Conservation (phyloP, 345 rosid genomes). For the Carallia brachiata region DNA sequence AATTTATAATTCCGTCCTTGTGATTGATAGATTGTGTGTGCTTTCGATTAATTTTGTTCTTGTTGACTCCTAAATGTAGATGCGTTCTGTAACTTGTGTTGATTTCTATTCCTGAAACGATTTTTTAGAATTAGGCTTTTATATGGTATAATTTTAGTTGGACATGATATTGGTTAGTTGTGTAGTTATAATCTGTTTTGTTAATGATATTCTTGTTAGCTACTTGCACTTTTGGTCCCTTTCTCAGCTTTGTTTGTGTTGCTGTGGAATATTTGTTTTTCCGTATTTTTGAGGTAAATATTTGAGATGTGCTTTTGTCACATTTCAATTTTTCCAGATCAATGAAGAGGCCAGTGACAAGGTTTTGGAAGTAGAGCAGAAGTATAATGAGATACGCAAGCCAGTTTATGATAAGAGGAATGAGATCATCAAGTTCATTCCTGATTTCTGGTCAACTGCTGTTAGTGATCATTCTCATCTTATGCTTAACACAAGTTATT, state of each 20-base stretch:
- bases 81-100: too few relatives aligned
- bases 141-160: too few relatives aligned
- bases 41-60: too few relatives aligned
- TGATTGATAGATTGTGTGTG: too few relatives aligned
- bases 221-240: background rate
- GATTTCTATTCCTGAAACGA: too few relatives aligned
- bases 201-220: too few relatives aligned
- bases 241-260: background rate
- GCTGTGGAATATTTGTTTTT: background rate
- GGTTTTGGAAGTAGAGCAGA: constrained; percentile 88
- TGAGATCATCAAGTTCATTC: constrained; percentile 69
- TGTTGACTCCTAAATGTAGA: too few relatives aligned
- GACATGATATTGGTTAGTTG: too few relatives aligned
- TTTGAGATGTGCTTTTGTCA: background rate
- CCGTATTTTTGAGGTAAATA: background rate
- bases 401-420: constrained; percentile 85
- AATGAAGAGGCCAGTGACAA: constrained; percentile 94
- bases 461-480: constrained; percentile 41
- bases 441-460: constrained; percentile 93
- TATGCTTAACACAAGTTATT: background rate
- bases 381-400: constrained; percentile 72
- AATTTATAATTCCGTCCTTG: too few relatives aligned
- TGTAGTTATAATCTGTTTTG: too few relatives aligned
- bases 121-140: too few relatives aligned
- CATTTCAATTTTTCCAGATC: constrained; percentile 40